phyloP scores from a whole-genome alignment of 2,329 filamentous ascomycete genomes.

The Bipolaris gigantea region DNA sequence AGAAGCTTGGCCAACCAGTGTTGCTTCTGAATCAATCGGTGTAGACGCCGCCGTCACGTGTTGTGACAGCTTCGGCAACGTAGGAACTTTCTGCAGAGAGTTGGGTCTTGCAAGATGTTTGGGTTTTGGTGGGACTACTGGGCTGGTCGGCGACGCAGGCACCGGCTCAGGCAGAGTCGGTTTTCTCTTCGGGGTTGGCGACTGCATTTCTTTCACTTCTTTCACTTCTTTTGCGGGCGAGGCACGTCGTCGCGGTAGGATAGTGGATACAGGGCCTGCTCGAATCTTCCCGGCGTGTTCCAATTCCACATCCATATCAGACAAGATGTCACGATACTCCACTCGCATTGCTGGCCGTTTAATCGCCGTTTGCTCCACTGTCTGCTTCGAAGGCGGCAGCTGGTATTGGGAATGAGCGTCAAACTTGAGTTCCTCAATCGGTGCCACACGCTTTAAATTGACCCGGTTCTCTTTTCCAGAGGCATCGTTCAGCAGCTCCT shows the following conservation, averaged over 20 bases:
- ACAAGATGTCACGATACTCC: conserved; percentile 31
- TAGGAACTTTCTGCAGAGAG: conserved; percentile 22
- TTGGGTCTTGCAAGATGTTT: conserved; percentile 17
- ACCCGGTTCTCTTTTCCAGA: neutral
- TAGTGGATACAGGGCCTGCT: conserved; percentile 16
- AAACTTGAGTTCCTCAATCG: conserved; percentile 32
- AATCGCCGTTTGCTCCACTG: conserved; percentile 5
- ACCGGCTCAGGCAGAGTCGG: conserved; percentile 18
- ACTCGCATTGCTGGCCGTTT: conserved; percentile 17
- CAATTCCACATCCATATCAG: conserved; percentile 37
- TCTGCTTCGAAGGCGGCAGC: conserved; percentile 20
- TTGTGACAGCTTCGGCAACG: conserved; percentile 10
- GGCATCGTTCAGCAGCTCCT: conserved; percentile 33
- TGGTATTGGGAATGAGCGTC: conserved; percentile 40
- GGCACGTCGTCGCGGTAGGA: conserved; percentile 20
- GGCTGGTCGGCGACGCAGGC: conserved; percentile 17
- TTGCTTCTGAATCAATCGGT: conserved; percentile 34
- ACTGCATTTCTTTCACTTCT: conserved; percentile 11
- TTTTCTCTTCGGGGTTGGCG: conserved; percentile 26
- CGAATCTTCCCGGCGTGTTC: conserved; percentile 23
- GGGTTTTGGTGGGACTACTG: conserved; percentile 16
- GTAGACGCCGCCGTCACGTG: conserved; percentile 13
- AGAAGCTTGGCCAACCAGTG: conserved; percentile 28
- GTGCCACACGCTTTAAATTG: conserved; percentile 3
- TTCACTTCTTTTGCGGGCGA: conserved; percentile 21